Evolutionary conservation across 2,329 filamentous ascomycete species (phyloP).

Genomic region (Corniculantispora saksenae): DNA sequence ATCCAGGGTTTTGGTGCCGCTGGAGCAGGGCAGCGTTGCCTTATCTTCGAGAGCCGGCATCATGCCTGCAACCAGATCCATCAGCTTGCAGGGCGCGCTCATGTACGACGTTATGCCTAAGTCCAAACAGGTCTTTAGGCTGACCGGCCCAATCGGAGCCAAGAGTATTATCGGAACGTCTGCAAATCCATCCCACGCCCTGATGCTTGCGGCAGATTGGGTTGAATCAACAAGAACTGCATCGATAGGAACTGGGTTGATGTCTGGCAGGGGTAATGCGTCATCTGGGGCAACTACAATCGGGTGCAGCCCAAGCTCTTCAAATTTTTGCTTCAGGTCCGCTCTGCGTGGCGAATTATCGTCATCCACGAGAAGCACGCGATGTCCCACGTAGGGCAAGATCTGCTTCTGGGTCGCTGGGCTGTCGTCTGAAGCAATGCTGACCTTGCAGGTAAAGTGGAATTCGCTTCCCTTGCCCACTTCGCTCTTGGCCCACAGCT

Average conservation of each 20-base stretch:
- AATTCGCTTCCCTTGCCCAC: constrained; percentile 91
- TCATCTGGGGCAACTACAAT: constrained; percentile 76
- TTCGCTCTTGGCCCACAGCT: constrained; percentile 92
- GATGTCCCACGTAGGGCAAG: constrained; percentile 86
- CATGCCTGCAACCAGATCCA: constrained; percentile 94
- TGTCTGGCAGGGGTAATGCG: constrained; percentile 57
- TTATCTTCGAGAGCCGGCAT: constrained; percentile 94
- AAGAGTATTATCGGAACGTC: constrained; percentile 91
- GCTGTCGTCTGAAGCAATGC: constrained; percentile 77
- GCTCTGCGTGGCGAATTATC: constrained; percentile 69
- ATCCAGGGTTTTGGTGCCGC: constrained; percentile 93
- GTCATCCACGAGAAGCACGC: constrained; percentile 93
- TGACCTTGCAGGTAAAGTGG: constrained; percentile 93
- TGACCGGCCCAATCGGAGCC: constrained; percentile 86
- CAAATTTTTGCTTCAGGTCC: constrained; percentile 40
- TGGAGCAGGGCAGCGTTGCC: constrained; percentile 85
- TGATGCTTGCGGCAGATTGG: background rate
- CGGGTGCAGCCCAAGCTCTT: constrained; percentile 75
- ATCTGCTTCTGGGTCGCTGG: constrained; percentile 79
- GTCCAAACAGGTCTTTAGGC: constrained; percentile 88
- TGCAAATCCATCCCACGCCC: constrained; percentile 81
- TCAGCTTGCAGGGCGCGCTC: constrained; percentile 92
- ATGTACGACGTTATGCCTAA: constrained; percentile 98
- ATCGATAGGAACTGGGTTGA: constrained; percentile 53
- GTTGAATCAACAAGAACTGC: constrained; percentile 95